phyloP scores from a whole-genome alignment of 2,329 filamentous ascomycete species.

The Epichloe gansuensis region DNA sequence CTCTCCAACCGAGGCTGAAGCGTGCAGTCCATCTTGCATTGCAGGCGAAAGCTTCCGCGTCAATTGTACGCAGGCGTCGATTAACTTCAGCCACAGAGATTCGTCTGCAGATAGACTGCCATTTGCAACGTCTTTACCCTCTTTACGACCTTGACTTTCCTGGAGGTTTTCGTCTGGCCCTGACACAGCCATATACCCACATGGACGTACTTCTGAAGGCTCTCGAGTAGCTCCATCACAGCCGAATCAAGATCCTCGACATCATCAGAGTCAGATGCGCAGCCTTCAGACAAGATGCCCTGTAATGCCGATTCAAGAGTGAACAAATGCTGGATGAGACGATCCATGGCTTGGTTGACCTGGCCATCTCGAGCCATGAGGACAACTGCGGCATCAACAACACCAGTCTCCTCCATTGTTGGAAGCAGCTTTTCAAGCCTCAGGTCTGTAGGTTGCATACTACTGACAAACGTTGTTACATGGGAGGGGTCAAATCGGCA shows the following conservation, averaged over 20 bases:
- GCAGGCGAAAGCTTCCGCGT: constrained; percentile 51
- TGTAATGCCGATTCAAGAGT: constrained; percentile 69
- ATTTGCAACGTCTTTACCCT: constrained; percentile 33
- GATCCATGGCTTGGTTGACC: constrained; percentile 68
- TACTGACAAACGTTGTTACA: constrained; percentile 73
- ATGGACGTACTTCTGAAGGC: constrained; percentile 77
- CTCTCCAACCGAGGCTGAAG: constrained; percentile 36
- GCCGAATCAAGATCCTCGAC: constrained; percentile 43
- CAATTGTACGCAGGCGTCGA: constrained; percentile 49
- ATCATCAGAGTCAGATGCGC: constrained; percentile 45
- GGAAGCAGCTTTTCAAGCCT: constrained; percentile 71
- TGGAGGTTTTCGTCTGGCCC: constrained; percentile 58
- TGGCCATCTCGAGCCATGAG: constrained; percentile 84
- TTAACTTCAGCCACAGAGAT: constrained; percentile 46
- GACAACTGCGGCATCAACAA: constrained; percentile 85
- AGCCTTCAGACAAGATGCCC: constrained; percentile 54
- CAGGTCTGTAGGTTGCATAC: constrained; percentile 65
- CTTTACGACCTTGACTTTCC: constrained; percentile 30
- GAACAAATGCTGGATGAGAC: constrained; percentile 68
- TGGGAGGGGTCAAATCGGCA: constrained; percentile 72
- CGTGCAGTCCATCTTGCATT: constrained; percentile 26
- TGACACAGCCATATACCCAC: constrained; percentile 96
- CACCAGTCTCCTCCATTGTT: constrained; percentile 77
- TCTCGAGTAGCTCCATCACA: constrained; percentile 60
- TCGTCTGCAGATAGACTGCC: constrained; percentile 42